phyloP scores from a whole-genome alignment of 805 yeast genomes.

The Ogataea haglerorum region DNA sequence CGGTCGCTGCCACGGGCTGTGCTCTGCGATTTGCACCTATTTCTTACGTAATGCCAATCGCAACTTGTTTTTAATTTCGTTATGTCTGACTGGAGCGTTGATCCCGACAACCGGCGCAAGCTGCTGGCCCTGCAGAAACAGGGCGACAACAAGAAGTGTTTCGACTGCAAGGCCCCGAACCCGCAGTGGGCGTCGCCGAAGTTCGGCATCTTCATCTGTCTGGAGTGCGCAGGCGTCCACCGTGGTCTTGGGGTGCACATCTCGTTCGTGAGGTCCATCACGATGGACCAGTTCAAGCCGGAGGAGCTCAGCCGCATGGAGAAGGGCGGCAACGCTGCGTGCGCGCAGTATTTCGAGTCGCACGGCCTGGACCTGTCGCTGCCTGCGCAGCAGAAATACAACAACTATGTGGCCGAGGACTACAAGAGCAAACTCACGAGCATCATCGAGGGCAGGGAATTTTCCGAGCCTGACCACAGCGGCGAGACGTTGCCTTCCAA shows the following conservation, averaged over 20 bases:
- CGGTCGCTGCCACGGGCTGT: too few relatives aligned
- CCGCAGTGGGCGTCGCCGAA: constrained; percentile 99
- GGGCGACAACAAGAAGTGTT: constrained; percentile 83
- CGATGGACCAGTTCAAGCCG: constrained; percentile 97
- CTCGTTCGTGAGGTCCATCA: constrained; percentile 92
- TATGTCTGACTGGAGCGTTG: constrained; percentile 78
- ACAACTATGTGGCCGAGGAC: constrained; percentile 91
- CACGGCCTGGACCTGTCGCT: constrained; percentile 67
- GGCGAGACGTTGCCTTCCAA: constrained; percentile 40
- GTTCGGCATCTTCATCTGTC: constrained; percentile 93
- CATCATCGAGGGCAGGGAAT: constrained; percentile 68
- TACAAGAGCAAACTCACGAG: constrained; percentile 80
- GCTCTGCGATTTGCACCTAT: too few relatives aligned
- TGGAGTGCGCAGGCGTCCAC: constrained; percentile 97
- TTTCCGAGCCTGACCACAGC: constrained; percentile 60
- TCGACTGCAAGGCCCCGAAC: constrained; percentile 92
- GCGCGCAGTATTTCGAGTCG: constrained; percentile 60
- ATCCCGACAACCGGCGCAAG: constrained; percentile 87
- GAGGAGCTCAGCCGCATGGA: constrained; percentile 92
- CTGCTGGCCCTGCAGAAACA: constrained; percentile 71
- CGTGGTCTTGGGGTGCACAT: constrained; percentile 95
- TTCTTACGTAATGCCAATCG: too few relatives aligned
- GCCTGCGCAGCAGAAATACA: constrained; percentile 73
- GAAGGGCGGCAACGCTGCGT: constrained; percentile 83
- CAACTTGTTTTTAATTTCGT: background rate